These are phyloP conservation scores for Pisolithus thermaeus DNA, from an alignment of 1,284 basidiomycete species.

Conservation along the genomic window DNA sequence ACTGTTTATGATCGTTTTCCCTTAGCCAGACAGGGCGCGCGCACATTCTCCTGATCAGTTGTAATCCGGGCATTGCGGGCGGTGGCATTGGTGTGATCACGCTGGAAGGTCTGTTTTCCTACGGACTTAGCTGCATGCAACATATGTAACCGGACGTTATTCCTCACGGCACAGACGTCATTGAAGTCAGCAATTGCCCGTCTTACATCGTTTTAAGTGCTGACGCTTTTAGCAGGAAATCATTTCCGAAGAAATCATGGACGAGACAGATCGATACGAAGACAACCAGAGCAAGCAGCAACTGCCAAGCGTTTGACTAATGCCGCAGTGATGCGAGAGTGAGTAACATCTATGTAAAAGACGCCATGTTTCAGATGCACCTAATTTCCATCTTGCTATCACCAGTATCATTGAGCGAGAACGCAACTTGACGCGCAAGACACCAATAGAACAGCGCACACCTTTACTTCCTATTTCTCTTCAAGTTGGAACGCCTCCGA, in stretches of 20 bases:
- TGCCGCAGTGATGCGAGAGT: constrained; percentile 79
- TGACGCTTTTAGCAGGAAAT: constrained; percentile 52
- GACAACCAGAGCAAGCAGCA: constrained; percentile 74
- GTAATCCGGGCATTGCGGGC: constrained; percentile 74
- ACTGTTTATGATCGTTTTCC: constrained; percentile 25
- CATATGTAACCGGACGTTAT: neutral
- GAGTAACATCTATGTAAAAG: constrained; percentile 11
- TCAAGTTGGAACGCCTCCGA: constrained; percentile 1
- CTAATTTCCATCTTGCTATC: neutral
- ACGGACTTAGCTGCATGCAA: neutral
- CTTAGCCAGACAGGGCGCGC: constrained; percentile 91
- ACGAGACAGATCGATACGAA: constrained; percentile 85
- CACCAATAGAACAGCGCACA: constrained; percentile 14
- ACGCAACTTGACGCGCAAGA: constrained; percentile 16
- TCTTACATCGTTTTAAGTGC: too few species aligned
- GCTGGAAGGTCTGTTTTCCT: constrained; percentile 51
- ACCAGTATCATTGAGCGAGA: constrained; percentile 40
- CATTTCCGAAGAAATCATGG: constrained; percentile 83
- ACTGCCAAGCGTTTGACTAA: constrained; percentile 61
- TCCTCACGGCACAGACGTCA: constrained; percentile 45
- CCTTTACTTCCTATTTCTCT: constrained; percentile 15
- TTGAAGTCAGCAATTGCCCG: constrained; percentile 41
- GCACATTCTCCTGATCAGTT: constrained; percentile 85
- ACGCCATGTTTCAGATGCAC: neutral
- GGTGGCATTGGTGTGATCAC: constrained; percentile 83